A percentile compares a stretch with the other conserved stretches of the same genome.
phyloP scores from a whole-genome alignment of 352 stramenopile genomes.

The Globisporangium perplexum region DNA sequence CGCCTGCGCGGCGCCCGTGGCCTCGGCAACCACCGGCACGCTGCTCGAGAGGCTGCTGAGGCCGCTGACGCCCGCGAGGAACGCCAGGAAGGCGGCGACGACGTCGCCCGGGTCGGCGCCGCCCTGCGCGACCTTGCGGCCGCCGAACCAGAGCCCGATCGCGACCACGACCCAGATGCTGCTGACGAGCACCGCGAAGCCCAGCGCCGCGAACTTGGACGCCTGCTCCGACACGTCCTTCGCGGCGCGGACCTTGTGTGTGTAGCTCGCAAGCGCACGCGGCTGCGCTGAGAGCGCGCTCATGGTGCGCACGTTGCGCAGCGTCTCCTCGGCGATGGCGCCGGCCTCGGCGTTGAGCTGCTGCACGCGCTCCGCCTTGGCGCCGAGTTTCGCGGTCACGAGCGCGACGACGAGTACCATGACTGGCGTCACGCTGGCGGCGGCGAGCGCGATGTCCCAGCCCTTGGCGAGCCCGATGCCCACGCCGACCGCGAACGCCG shows the following conservation, averaged over 20 bases:
- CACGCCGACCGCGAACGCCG: conserved; percentile 5
- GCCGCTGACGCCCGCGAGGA: conserved; percentile 16
- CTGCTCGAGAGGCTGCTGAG: conserved; percentile 38
- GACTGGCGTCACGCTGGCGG: conserved; percentile 20
- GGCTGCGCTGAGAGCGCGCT: conserved; percentile 15
- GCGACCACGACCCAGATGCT: conserved; percentile 46
- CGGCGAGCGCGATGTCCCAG: conserved; percentile 26
- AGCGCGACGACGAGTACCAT: conserved; percentile 11
- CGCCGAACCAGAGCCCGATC: conserved; percentile 44
- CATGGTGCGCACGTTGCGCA: conserved; percentile 21
- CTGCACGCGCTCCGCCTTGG: conserved; percentile 8
- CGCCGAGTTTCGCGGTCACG: conserved; percentile 10
- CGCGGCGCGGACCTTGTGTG: conserved; percentile 10
- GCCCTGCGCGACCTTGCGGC: conserved; percentile 23
- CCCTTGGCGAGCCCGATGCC: conserved; percentile 20
- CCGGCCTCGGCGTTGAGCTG: conserved; percentile 20
- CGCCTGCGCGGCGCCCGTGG: conserved; percentile 29
- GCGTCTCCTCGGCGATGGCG: conserved; percentile 24
- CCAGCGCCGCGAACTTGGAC: conserved; percentile 11
- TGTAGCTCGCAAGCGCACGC: conserved; percentile 10
- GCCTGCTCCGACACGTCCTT: conserved; percentile 6
- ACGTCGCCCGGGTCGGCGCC: conserved; percentile 25
- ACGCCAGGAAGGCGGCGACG: conserved; percentile 49
- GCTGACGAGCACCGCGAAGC: conserved; percentile 18
- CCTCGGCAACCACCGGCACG: conserved; percentile 37